Conservation (phyloP, 2,329 filamentous ascomycete species). For the Westerdykella ornata region DNA sequence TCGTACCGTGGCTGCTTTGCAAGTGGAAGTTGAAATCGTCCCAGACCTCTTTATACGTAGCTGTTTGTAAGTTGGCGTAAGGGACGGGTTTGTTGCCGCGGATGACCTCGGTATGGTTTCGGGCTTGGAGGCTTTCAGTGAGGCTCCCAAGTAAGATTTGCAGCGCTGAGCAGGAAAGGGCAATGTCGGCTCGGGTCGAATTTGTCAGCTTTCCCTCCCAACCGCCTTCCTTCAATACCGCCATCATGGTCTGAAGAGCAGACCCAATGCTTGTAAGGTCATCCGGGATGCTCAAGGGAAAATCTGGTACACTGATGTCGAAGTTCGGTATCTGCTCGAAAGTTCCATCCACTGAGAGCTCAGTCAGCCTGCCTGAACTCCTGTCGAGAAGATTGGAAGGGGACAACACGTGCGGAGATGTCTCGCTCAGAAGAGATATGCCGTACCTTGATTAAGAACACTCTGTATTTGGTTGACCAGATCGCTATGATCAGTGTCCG, state of each 20-base stretch:
- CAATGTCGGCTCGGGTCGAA: conserved; percentile 11
- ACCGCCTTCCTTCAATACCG: neutral
- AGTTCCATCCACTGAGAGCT: too few species aligned
- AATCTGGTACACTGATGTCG: neutral
- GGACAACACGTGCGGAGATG: too few species aligned
- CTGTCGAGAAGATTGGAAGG: too few species aligned
- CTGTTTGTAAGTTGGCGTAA: conserved; percentile 2
- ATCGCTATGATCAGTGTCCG: too few species aligned
- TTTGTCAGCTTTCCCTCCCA: too few species aligned
- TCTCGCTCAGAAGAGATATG: too few species aligned
- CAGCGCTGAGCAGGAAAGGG: conserved; percentile 22
- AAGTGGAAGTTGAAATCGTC: conserved; percentile 20
- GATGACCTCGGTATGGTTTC: conserved; percentile 8
- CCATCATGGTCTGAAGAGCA: neutral
- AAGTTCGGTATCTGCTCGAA: too few species aligned
- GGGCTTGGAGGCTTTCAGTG: conserved; percentile 16
- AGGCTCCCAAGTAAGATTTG: conserved; percentile 18
- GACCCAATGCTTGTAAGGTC: neutral
- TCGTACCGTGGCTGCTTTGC: conserved; percentile 10
- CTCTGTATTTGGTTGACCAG: too few species aligned
- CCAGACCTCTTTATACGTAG: conserved; percentile 16
- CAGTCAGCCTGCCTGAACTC: too few species aligned
- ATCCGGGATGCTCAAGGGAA: neutral
- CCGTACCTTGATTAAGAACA: too few species aligned
- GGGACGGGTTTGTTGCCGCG: too few species aligned